phyloP scores from a whole-genome alignment of 305 asterid species.

The Fraxinus sp. region DNA sequence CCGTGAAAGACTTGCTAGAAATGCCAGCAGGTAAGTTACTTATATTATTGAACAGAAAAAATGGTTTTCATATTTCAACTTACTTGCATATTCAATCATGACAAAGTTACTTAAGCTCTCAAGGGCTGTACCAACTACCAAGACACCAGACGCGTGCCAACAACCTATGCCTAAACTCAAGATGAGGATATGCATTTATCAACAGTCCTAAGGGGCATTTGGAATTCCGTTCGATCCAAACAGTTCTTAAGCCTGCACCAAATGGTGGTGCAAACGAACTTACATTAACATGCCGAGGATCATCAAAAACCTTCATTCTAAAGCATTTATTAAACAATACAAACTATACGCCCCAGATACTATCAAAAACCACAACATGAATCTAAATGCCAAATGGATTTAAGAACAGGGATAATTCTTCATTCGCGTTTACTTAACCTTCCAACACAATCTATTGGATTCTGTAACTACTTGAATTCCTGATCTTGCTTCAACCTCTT shows the following conservation, averaged over 20 bases:
- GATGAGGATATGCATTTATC: neutral
- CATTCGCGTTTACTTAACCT: neutral
- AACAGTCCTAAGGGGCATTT: neutral
- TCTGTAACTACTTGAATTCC: neutral
- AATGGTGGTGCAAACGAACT: neutral
- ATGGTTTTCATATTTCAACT: neutral
- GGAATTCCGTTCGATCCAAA: neutral
- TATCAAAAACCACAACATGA: neutral
- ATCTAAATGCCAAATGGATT: neutral
- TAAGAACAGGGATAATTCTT: neutral
- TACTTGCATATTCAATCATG: neutral
- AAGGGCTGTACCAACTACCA: neutral
- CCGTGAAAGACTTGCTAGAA: neutral
- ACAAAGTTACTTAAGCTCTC: neutral
- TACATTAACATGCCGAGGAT: neutral
- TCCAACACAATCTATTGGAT: neutral
- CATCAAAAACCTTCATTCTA: neutral
- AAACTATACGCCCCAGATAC: neutral
- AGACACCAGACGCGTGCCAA: neutral
- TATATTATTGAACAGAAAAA: neutral
- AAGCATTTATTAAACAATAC: neutral
- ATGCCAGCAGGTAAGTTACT: neutral
- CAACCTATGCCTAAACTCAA: neutral
- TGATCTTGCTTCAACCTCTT: neutral
- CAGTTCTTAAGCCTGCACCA: neutral